These are phyloP conservation scores for Fusarium neocosmosporiellum DNA, from an alignment of 2,329 filamentous ascomycete genomes.

Conservation along the genomic window DNA sequence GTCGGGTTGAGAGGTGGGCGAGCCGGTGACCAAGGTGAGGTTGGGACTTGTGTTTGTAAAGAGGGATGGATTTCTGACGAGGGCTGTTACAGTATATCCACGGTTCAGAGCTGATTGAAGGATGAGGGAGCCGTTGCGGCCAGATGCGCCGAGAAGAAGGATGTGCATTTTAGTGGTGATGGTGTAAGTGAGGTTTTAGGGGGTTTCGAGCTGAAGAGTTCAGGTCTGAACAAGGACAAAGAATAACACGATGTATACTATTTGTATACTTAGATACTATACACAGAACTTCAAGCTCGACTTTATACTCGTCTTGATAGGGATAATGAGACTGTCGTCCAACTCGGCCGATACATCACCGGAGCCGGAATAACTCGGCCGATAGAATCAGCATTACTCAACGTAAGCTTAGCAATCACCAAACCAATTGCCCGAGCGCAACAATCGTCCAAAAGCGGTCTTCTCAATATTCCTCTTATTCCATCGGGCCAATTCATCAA, in stretches of 20 bases:
- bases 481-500: background rate
- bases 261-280: too few relatives aligned
- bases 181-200: slow-evolving; percentile 8
- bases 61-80: background rate
- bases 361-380: slow-evolving; percentile 38
- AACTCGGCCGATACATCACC: slow-evolving; percentile 40
- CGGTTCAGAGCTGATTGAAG: slow-evolving; percentile 53
- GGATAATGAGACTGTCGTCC: background rate
- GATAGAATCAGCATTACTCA: background rate
- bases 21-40: background rate
- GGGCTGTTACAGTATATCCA: slow-evolving; percentile 55
- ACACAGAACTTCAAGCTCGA: background rate
- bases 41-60: background rate
- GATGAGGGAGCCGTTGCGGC: slow-evolving; percentile 58
- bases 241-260: background rate
- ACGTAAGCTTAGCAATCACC: slow-evolving; percentile 3
- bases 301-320: slow-evolving; percentile 24
- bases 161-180: slow-evolving; percentile 52
- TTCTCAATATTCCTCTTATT: background rate
- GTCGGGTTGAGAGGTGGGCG: slow-evolving; percentile 40
- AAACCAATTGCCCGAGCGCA: background rate
- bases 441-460: background rate
- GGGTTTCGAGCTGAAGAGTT: background rate
- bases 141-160: slow-evolving; percentile 59
- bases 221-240: background rate